These are phyloP conservation scores for Colletotrichum cordylinicola DNA, from an alignment of 2,329 filamentous ascomycete genomes.

Conservation along the genomic window DNA sequence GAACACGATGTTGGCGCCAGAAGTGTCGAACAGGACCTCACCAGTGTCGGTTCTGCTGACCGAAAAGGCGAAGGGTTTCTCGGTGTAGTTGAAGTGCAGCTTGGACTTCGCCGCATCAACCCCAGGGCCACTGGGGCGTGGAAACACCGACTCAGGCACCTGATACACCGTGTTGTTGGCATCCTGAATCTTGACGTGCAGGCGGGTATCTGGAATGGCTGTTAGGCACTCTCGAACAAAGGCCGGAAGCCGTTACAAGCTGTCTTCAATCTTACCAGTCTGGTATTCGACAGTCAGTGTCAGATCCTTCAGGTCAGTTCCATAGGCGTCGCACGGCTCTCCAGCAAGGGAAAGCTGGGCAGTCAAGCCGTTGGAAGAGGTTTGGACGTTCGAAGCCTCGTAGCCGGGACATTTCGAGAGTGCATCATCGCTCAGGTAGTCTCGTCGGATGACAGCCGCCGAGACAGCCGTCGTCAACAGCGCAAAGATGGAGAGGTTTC, in stretches of 20 bases:
- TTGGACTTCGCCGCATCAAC: slow-evolving; percentile 37
- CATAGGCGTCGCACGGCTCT: slow-evolving; percentile 27
- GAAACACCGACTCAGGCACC: slow-evolving; percentile 72
- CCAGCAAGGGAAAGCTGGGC: slow-evolving; percentile 30
- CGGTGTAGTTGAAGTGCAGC: slow-evolving; percentile 50
- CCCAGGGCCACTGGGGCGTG: slow-evolving; percentile 55
- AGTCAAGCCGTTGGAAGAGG: slow-evolving; percentile 61
- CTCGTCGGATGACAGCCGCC: slow-evolving; percentile 12
- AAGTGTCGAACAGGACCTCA: slow-evolving; percentile 73
- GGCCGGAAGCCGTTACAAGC: not conserved
- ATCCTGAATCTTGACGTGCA: slow-evolving; percentile 79
- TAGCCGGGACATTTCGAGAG: slow-evolving; percentile 35
- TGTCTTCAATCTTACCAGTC: slow-evolving; percentile 25
- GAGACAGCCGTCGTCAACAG: slow-evolving; percentile 3
- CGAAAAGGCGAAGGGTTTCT: slow-evolving; percentile 70
- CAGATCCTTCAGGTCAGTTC: slow-evolving; percentile 29
- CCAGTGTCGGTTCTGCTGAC: slow-evolving; percentile 49
- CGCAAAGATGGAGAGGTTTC: not conserved
- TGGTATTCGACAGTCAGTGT: slow-evolving; percentile 36
- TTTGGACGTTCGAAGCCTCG: slow-evolving; percentile 64
- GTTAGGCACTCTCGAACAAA: not conserved
- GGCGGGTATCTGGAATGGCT: slow-evolving; percentile 59
- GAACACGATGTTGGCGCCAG: slow-evolving; percentile 71
- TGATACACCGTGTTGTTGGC: slow-evolving; percentile 74
- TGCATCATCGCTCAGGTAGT: slow-evolving; percentile 16